Evolutionary conservation across 2,329 filamentous ascomycete genomes (phyloP).

Genomic region (Cryphonectria naterciae): DNA sequence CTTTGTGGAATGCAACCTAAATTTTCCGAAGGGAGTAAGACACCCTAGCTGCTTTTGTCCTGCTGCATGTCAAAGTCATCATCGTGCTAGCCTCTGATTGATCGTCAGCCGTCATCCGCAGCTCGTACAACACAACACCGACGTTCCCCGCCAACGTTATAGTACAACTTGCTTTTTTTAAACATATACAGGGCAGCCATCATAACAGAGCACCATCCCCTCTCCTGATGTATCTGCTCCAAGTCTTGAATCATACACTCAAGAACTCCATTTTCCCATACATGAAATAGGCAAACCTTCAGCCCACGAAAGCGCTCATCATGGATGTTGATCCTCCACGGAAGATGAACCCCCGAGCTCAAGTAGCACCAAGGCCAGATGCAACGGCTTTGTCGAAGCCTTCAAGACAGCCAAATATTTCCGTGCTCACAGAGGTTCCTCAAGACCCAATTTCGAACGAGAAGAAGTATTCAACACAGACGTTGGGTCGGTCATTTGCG

Average conservation of each 20-base stretch:
- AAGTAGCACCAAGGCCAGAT: background rate
- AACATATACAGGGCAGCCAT: background rate
- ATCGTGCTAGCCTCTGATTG: background rate
- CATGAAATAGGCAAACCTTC: background rate
- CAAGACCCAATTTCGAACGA: background rate
- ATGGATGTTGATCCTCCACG: background rate
- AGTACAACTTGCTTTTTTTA: background rate
- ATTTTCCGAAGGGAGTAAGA: background rate
- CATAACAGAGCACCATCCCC: background rate
- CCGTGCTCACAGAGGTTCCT: background rate
- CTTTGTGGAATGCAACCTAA: background rate
- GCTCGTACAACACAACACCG: background rate
- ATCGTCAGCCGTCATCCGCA: background rate
- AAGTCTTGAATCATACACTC: background rate
- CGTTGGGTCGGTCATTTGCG: background rate
- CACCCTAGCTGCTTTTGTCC: constrained; percentile 11
- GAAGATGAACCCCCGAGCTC: background rate
- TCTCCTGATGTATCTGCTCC: background rate
- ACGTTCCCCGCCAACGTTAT: background rate
- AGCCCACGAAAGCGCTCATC: background rate
- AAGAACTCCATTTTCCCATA: background rate
- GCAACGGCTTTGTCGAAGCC: background rate
- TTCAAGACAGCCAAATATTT: background rate
- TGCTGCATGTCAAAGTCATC: background rate
- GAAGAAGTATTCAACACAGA: background rate